These are phyloP conservation scores for Magnolia kwangsiensis DNA, from an alignment of 164 flowering plant genomes.

Conservation along the genomic window DNA sequence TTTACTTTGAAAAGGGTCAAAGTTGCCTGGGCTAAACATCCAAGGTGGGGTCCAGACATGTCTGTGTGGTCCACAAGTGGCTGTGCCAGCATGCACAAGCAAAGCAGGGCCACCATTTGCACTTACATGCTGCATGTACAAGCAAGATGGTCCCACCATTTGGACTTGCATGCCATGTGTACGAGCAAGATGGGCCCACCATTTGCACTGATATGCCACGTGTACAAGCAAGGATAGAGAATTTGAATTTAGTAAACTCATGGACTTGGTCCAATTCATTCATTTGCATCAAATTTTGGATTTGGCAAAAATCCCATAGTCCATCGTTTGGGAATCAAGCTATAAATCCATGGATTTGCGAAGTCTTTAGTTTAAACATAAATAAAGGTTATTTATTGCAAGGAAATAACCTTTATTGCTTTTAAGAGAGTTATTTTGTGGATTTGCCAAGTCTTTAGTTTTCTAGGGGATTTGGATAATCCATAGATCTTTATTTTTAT, in stretches of 20 bases:
- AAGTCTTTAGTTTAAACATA: no score
- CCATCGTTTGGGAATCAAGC: not conserved
- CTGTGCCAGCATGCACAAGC: not conserved
- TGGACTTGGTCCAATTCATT: not conserved
- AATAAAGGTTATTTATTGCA: no score
- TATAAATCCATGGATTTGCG: no score
- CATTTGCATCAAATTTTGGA: not conserved
- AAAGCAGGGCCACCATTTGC: no score
- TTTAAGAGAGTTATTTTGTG: no score
- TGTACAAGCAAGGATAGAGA: not conserved
- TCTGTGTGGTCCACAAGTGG: not conserved
- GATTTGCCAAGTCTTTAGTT: no score
- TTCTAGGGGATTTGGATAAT: no score
- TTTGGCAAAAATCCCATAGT: not conserved
- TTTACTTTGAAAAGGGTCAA: not conserved
- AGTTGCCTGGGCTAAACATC: not conserved
- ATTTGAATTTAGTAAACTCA: not conserved
- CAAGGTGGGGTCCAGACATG: not conserved
- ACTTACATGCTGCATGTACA: not conserved
- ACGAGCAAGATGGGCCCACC: no score
- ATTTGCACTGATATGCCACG: not conserved
- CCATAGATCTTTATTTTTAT: no score
- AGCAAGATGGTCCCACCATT: not conserved
- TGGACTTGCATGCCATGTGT: not conserved
- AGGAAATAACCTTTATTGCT: no score